Evolutionary conservation across 176 grass and related monocot species (phyloP), one percentile per base, ranked within the genome.

Genomic region (Oryza punctata): DNA sequence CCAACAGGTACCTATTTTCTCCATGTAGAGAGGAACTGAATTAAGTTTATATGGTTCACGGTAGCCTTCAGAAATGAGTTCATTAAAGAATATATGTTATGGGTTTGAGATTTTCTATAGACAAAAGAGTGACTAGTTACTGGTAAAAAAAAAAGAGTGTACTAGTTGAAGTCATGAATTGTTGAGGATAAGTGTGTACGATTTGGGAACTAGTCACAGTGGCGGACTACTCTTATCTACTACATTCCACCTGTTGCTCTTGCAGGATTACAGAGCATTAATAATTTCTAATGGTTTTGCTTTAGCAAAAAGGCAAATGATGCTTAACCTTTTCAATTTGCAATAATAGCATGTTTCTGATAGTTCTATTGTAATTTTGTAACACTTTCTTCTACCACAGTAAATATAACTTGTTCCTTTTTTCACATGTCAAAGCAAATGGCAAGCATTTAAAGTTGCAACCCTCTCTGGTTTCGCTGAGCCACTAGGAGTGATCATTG

Each of bases 391-490:
- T 61, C 57, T 61, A 61, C 5, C 49, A 41, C 12, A 65, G 23
- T 64, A 27, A 14, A 78, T 64, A 76, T 49, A 76, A 71, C 15
- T 41, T 1, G 65, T 0, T 78, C 1, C 79, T 32, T 60, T 35
- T 61, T 85, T 76, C 84, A 40, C 33, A 86, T 88, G 64, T 75
- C 9, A 73, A 77, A 98, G 96, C 87, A 98, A 98, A 91, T 85
- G 82, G 87, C 82, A 85, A 54, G 93, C 96, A 85, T 95, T 98
- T 88, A 88, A 81, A 87, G 57, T 84, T 65, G 96, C 96, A 81
- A 82, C 91, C 37, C 65, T 85, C 38, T 90, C 96, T 45, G 96
- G 96, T 70, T 87, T 98, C 11, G 96, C 96, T 11, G 96, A 98
- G 64, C 93, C 96, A 63, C 69, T 91, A 44, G 96, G 96, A 72